phyloP scores from a whole-genome alignment of 2,329 filamentous ascomycete species.

The Epicoccum nigrum region DNA sequence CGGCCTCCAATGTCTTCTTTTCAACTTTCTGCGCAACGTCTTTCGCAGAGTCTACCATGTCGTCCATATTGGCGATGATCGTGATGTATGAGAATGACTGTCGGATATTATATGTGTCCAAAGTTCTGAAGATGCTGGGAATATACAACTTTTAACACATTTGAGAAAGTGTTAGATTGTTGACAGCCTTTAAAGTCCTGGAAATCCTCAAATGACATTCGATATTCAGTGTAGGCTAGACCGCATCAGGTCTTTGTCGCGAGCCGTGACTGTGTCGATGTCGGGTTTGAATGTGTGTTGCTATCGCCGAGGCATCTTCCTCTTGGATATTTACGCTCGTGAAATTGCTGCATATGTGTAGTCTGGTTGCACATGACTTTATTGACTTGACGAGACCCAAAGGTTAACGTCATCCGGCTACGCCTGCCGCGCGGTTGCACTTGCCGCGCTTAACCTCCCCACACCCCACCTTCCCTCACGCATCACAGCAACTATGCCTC shows the following conservation, averaged over 20 bases:
- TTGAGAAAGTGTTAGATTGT: neutral
- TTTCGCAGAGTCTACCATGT: constrained; percentile 26
- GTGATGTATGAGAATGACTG: too few relatives aligned
- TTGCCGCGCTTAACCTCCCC: constrained; percentile 25
- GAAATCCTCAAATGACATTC: constrained; percentile 2
- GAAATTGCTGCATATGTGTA: neutral
- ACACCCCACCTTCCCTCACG: constrained; percentile 33
- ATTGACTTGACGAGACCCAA: too few relatives aligned
- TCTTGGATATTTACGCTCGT: neutral
- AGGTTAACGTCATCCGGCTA: constrained; percentile 10
- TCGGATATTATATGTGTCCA: too few relatives aligned
- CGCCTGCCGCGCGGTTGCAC: constrained; percentile 1
- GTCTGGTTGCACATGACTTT: neutral
- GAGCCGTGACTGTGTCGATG: constrained; percentile 1
- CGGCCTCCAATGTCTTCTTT: neutral
- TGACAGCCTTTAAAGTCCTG: neutral
- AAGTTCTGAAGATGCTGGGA: neutral
- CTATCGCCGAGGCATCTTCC: neutral
- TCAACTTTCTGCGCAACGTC: constrained; percentile 28
- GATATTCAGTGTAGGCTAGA: constrained; percentile 11
- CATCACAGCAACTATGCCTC: constrained; percentile 25
- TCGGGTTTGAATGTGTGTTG: neutral
- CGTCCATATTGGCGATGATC: constrained; percentile 24
- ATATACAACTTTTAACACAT: neutral
- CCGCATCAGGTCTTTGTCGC: constrained; percentile 21